These are phyloP conservation scores for Neophaeococcomyces aloes DNA, from an alignment of 2,329 filamentous ascomycete genomes.

Conservation along the genomic window DNA sequence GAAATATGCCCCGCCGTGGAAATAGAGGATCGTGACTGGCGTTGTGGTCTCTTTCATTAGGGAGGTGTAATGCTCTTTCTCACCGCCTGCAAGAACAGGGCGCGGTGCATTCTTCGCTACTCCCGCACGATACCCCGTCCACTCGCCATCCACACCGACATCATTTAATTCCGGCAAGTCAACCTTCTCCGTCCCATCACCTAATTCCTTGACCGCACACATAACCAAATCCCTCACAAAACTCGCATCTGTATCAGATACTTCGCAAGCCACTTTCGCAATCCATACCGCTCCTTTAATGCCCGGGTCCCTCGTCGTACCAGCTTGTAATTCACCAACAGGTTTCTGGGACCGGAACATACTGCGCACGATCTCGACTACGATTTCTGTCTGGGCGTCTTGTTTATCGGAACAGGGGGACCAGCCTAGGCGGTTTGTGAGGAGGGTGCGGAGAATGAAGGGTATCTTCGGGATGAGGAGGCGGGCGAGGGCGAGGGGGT, in stretches of 20 bases:
- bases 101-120: conserved; percentile 29
- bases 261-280: conserved; percentile 56
- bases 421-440: conserved; percentile 45
- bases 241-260: conserved; percentile 45
- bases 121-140: conserved; percentile 35
- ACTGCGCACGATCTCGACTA: conserved; percentile 59
- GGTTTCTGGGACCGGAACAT: conserved; percentile 44
- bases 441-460: conserved; percentile 32
- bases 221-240: conserved; percentile 24
- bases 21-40: conserved; percentile 35
- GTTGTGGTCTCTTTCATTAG: conserved; percentile 31
- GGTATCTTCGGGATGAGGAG: conserved; percentile 32
- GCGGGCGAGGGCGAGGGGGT: conserved; percentile 26
- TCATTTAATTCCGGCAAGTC: conserved; percentile 29
- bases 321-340: conserved; percentile 52
- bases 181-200: conserved; percentile 30
- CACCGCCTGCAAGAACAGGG: conserved; percentile 31
- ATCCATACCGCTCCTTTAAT: conserved; percentile 78
- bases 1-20: conserved; percentile 39
- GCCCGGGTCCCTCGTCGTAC: conserved; percentile 52
- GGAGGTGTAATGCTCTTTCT: conserved; percentile 33
- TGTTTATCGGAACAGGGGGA: conserved; percentile 66
- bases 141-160: conserved; percentile 34
- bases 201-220: conserved; percentile 31
- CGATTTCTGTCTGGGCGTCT: conserved; percentile 65